These are phyloP conservation scores for Pichia scutulata DNA, from an alignment of 805 yeast species.

Conservation along the genomic window DNA sequence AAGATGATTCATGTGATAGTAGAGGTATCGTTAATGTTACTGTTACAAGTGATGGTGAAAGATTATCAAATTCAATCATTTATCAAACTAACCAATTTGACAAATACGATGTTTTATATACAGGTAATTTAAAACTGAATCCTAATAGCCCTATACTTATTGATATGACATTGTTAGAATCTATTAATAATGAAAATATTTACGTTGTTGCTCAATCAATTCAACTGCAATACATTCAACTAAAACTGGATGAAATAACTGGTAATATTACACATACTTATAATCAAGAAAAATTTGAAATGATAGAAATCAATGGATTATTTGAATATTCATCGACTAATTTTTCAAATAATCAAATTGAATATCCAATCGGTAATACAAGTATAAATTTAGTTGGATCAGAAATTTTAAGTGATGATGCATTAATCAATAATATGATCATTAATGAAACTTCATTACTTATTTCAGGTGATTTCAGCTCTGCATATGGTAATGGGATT, in stretches of 20 bases:
- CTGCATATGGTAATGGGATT: slow-evolving; percentile 32
- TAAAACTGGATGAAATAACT: slow-evolving; percentile 8
- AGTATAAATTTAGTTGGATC: slow-evolving; percentile 35
- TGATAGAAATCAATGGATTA: slow-evolving; percentile 50
- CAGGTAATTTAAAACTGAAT: slow-evolving; percentile 58
- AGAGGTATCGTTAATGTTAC: slow-evolving; percentile 80
- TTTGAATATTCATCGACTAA: slow-evolving; percentile 76
- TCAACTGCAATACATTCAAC: slow-evolving; percentile 34
- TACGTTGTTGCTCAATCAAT: slow-evolving; percentile 64
- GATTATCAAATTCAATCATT: slow-evolving; percentile 38
- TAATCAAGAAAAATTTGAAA: background rate
- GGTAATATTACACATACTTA: slow-evolving; percentile 1
- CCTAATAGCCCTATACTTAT: slow-evolving; percentile 31
- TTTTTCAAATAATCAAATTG: slow-evolving; percentile 31
- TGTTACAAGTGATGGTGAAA: slow-evolving; percentile 38
- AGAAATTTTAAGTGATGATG: slow-evolving; percentile 28
- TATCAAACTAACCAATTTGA: slow-evolving; percentile 75
- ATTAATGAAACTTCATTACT: slow-evolving; percentile 29
- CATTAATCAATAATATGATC: slow-evolving; percentile 33
- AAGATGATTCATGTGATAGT: slow-evolving; percentile 55
- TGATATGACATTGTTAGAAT: slow-evolving; percentile 31
- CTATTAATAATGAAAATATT: slow-evolving; percentile 29
- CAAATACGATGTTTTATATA: slow-evolving; percentile 72
- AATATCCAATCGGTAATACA: slow-evolving; percentile 38
- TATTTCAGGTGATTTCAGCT: slow-evolving; percentile 43